Evolutionary conservation across 768 basidiomycete genomes (phyloP), one percentile per base, ranked within the genome.

Genomic region (Mycena pura): DNA sequence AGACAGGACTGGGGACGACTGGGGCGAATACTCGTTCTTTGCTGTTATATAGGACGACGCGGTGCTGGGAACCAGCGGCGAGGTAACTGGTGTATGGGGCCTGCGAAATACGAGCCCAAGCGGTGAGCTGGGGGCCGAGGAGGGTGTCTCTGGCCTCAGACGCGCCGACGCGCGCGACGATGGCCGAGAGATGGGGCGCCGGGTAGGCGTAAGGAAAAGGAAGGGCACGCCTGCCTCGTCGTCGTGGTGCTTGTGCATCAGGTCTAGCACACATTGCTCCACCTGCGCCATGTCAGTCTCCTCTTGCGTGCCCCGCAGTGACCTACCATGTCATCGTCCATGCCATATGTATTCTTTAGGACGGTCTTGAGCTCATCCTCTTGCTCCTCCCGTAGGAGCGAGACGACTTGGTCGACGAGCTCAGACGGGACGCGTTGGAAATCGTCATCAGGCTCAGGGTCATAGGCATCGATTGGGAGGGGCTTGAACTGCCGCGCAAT

Each of bases 171-270:
- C 87, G 60, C 92, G 83, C 45, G 92, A 93, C 34, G 90, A 92
- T 15, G 91, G 91, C 10, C 91, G 86, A 11, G 91, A 92, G 49
- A 89, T 83, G 28, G 91, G 92, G 19, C 91, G 86, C 61, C 89
- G 83, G 29, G 88, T 91, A 21, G 91, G 90, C 5, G 91, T 93
- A 47, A 94, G 79, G 76, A 90, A 92, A 56, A 93, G 78, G 72
- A 94, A 94, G 0, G 92, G 91, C 6, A 92, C 89, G 19, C 90
- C 90, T 13, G 89, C 86, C 38, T 90, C 78, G 78, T 93, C 89
- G 82, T 96, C 95, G 62, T 87, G 83, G 74, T 95, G 92, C 76
- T 92, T 91, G 77, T 98, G 96, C 96, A 98, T 97, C 63, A 97
- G 84, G 71, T 96, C 94, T 19, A 98, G 80, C 59, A 95, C 92